Percentiles rank a stretch among this genome's conserved stretches.
phyloP scores from a whole-genome alignment of 1,284 basidiomycete genomes.

The Trichosporon sp. region DNA sequence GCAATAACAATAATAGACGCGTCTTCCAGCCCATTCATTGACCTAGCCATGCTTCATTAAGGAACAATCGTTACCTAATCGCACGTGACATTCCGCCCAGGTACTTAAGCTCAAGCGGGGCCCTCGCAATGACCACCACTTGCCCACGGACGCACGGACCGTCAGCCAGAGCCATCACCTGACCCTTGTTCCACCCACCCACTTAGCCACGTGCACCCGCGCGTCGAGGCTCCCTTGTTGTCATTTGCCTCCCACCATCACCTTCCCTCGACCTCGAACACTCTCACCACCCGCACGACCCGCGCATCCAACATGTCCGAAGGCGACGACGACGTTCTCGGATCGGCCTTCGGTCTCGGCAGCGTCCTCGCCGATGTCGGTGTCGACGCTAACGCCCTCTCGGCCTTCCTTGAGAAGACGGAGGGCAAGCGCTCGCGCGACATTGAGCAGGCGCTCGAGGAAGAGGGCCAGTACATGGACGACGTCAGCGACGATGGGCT shows the following conservation, averaged over 20 bases:
- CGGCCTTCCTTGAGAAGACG: slow-evolving; percentile 37
- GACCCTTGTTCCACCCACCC: slow-evolving; percentile 9
- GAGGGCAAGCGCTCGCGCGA: slow-evolving; percentile 34
- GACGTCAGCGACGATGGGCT: slow-evolving; percentile 52
- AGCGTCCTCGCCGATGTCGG: slow-evolving; percentile 44
- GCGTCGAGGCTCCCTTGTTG: background rate
- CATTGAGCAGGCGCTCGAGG: slow-evolving; percentile 43
- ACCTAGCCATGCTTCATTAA: background rate
- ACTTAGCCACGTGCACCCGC: background rate
- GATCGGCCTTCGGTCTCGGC: slow-evolving; percentile 44
- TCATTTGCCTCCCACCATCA: slow-evolving; percentile 17
- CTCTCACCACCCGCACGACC: background rate
- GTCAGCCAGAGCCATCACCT: background rate
- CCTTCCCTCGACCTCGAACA: background rate
- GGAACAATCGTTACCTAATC: background rate
- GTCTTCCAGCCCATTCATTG: background rate
- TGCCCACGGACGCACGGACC: background rate
- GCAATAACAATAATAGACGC: slow-evolving; percentile 10
- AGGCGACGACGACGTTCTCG: slow-evolving; percentile 41
- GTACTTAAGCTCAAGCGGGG: slow-evolving; percentile 2
- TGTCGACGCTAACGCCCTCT: slow-evolving; percentile 44
- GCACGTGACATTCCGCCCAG: slow-evolving; percentile 9
- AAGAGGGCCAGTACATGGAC: slow-evolving; percentile 56
- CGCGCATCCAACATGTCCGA: slow-evolving; percentile 28
- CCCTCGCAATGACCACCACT: background rate